A percentile compares a stretch with the other conserved stretches of the same genome.
phyloP scores from a whole-genome alignment of 306 rosid species.

The Trifolium fragiferum region DNA sequence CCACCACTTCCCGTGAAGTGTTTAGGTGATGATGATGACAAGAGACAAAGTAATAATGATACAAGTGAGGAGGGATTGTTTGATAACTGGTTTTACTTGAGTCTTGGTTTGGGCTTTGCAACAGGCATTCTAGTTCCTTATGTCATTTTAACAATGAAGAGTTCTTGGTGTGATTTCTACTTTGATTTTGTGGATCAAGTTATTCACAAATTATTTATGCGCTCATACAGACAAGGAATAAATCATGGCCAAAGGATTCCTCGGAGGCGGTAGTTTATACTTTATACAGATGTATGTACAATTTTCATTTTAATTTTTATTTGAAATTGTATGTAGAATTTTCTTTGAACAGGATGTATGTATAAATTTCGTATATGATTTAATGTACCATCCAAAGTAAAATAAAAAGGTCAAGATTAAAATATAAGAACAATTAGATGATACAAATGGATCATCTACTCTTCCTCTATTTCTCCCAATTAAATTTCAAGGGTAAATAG shows the following conservation, averaged over 20 bases:
- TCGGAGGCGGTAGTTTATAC: not conserved
- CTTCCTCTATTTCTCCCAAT: too few relatives aligned
- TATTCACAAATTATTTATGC: slow-evolving; percentile 16
- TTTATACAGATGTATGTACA: too few relatives aligned
- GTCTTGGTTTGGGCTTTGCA: slow-evolving; percentile 7
- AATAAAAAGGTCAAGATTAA: too few relatives aligned
- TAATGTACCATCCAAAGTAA: too few relatives aligned
- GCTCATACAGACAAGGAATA: slow-evolving; percentile 8
- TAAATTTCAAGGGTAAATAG: too few relatives aligned
- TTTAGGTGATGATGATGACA: slow-evolving; percentile 13
- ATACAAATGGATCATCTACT: too few relatives aligned
- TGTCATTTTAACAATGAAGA: slow-evolving; percentile 44
- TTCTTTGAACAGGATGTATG: too few relatives aligned
- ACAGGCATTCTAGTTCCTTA: slow-evolving; percentile 37
- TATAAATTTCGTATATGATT: too few relatives aligned
- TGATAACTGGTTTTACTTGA: slow-evolving; percentile 11
- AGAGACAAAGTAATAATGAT: not conserved
- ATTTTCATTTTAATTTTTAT: too few relatives aligned
- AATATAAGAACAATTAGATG: too few relatives aligned
- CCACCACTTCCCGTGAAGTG: slow-evolving; percentile 48
- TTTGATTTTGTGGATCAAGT: slow-evolving; percentile 44
- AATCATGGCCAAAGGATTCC: not conserved
- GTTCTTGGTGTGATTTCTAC: slow-evolving; percentile 48
- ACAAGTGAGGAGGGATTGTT: not conserved
- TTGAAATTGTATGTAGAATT: too few relatives aligned